Base-by-base conservation (phyloP, 495 filamentous ascomycete genomes). In the Trichoderma parareesei region DNA sequence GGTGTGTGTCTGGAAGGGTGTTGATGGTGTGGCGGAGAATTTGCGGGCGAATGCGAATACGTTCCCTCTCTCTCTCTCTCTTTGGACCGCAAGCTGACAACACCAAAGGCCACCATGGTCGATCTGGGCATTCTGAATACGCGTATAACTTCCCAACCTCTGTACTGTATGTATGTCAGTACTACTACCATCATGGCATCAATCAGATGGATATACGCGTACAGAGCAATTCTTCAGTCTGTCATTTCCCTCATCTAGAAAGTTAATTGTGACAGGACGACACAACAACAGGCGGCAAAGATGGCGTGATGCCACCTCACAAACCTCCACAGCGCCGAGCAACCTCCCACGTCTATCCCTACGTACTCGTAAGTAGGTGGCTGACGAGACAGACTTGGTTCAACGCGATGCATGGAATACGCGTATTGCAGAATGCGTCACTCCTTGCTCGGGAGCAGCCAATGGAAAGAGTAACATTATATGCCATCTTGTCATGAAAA, bases 21-120 rank as follows among this genome's bases (percentile, higher is more conserved):
- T 27, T 43, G 41, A 43, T 43, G 41, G 13, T 43, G 41, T 43
- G 41, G 41, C 13, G 41, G 41, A 43, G 41, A 43, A 43, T 43
- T 57, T 35, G 49, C 4, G 49, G 20, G 20, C 49, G 53, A 57
- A 57, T 57, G 53, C 53, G 53, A 57, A 57, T 57, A 57, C 53
- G 53, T 57, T 3, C 37, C n/a, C n/a, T n/a, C n/a, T n/a, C 27
- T 33, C 6, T 57, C 9, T 48, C 27, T 14, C 44, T 41, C 11
- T 41, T 41, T 41, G 11, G 11, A 48, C 5, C 16, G 13, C 4
- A 57, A 4, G 20, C 3, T 0, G 49, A 16, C 53, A 57, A 57
- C 53, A 57, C 10, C 27, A 35, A 33, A 27, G 27, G 40, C 53
- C 37, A 18, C 5, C 35, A 13, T 8, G 27, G 18, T 5, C 13